Conservation (phyloP, 2,329 filamentous ascomycete genomes). For the Thielaviopsis ethacetica region DNA sequence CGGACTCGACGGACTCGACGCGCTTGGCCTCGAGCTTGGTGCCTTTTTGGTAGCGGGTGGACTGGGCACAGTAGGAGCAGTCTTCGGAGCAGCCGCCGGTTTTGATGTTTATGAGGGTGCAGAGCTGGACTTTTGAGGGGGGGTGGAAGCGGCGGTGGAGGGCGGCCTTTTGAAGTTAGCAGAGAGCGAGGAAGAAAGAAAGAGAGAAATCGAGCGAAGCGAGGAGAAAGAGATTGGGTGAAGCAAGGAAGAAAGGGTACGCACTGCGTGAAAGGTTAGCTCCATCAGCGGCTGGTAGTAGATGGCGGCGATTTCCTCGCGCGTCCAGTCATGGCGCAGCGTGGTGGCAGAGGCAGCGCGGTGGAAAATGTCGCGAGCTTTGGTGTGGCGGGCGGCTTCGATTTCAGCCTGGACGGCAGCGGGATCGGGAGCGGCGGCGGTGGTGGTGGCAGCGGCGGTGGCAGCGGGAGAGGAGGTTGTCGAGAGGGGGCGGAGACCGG, state of each 20-base stretch:
- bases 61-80: slow-evolving; percentile 85
- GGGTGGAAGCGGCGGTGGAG: slow-evolving; percentile 77
- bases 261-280: slow-evolving; percentile 56
- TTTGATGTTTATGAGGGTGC: slow-evolving; percentile 94
- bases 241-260: no score
- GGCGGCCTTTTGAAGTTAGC: slow-evolving; percentile 35
- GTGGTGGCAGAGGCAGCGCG: slow-evolving; percentile 41
- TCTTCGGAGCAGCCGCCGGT: slow-evolving; percentile 85
- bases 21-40: slow-evolving; percentile 67
- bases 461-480: neutral
- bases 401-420: neutral
- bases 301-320: slow-evolving; percentile 63
- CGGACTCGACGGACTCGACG: slow-evolving; percentile 62
- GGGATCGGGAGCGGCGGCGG: neutral
- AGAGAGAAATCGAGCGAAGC: no score
- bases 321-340: slow-evolving; percentile 62
- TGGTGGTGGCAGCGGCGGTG: neutral
- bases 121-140: slow-evolving; percentile 72
- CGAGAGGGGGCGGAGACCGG: neutral
- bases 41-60: slow-evolving; percentile 60
- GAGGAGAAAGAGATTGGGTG: no score
- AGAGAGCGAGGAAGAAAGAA: neutral
- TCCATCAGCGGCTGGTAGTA: slow-evolving; percentile 73
- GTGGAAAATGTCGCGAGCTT: slow-evolving; percentile 20
- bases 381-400: neutral